Base-by-base conservation (phyloP, 139 green algal species). In the Edaphochlamys debaryana region DNA sequence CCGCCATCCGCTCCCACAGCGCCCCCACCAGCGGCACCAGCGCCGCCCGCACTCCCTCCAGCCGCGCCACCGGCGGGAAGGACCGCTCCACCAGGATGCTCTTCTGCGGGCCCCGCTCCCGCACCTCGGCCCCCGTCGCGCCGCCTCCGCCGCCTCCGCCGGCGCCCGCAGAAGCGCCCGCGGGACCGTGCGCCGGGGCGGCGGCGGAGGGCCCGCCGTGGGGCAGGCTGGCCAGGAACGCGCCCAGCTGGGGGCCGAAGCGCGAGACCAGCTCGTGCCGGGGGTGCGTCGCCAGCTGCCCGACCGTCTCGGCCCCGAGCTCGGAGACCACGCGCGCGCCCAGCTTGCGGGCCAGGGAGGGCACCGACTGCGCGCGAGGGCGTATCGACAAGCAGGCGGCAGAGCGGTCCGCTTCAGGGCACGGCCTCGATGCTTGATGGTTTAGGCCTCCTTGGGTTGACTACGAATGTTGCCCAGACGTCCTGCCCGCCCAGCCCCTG, bases 11-110 rank as follows among this genome's bases (percentile, higher is more conserved):
- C 32, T 69, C 70, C 79, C 86, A 87, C 63, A 94, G 71, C 7
- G 73, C 69, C 20, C 66, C 56, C 22, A 82, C 86, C 64, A 93
- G 77, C 41, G 72, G 80, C 50, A 78, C 38, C 77, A 91, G 27
- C 19, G 79, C 85, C 8, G 42, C 34, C 42, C 27, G 54, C 32
- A 85, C 80, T 22, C 62, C 77, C 22, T 17, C 71, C 34, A 79
- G 84, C 9, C 54, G 50, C 30, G 38, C 71, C 38, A 80, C 50
- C 19, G 84, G 82, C 66, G 90, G 89, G 67, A 90, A 93, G 84
- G 62, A 89, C 45, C 87, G 69, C 80, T 92, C 90, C 20, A 70
- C 79, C 22, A 79, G 58, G 25, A 94, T 74, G 71, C 71, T 91
- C 70, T 86, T 79, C 56, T 77, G 90, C 22, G 87, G 87, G 0